Conservation (phyloP, 805 yeast species). For the Candida silvatica region DNA sequence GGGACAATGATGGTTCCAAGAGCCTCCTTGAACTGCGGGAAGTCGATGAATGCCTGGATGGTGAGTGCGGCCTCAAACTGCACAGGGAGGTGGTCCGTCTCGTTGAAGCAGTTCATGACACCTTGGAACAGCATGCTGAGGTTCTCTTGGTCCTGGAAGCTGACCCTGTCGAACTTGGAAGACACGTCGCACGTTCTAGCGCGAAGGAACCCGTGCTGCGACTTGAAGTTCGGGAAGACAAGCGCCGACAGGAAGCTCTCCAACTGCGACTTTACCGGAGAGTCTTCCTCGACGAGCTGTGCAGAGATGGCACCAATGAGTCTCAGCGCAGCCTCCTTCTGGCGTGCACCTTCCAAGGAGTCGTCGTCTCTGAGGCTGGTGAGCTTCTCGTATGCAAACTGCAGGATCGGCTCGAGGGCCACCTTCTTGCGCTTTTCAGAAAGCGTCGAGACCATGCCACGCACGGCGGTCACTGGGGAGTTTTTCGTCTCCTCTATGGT, state of each 20-base stretch:
- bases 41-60: constrained; percentile 65
- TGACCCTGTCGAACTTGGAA: constrained; percentile 55
- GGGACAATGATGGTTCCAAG: constrained; percentile 63
- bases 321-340: constrained; percentile 73
- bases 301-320: constrained; percentile 68
- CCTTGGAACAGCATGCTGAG: constrained; percentile 36
- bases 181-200: constrained; percentile 67
- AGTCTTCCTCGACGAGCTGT: constrained; percentile 42
- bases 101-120: constrained; percentile 36
- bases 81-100: constrained; percentile 55
- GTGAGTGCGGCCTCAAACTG: constrained; percentile 81
- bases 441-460: constrained; percentile 62
- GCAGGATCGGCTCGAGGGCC: constrained; percentile 51
- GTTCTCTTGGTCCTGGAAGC: constrained; percentile 33
- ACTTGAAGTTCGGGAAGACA: constrained; percentile 65
- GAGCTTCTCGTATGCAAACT: constrained; percentile 48
- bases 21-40: constrained; percentile 59
- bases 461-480: constrained; percentile 75
- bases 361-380: constrained; percentile 29
- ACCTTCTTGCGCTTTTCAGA: constrained; percentile 56
- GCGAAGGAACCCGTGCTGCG: constrained; percentile 57
- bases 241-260: constrained; percentile 55
- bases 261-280: constrained; percentile 55
- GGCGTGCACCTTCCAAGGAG: constrained; percentile 44
- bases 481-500: constrained; percentile 52